Conservation (phyloP, 1,284 basidiomycete species). For the Malassezia psittaci region DNA sequence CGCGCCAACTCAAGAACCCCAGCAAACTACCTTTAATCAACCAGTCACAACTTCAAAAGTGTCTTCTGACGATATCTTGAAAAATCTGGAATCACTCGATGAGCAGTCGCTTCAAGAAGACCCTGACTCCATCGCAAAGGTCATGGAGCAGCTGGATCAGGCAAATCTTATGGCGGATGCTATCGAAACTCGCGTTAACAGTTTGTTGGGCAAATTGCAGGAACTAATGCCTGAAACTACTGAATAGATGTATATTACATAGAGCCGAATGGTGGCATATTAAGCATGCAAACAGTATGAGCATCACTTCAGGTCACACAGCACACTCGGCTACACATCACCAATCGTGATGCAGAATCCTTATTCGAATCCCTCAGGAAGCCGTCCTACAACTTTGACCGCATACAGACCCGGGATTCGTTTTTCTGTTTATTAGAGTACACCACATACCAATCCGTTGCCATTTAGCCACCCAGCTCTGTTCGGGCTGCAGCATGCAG, state of each 20-base stretch:
- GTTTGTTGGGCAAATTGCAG: conserved; percentile 19
- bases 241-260: conserved; percentile 15
- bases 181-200: conserved; percentile 24
- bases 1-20: not conserved
- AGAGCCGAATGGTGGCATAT: too few relatives aligned
- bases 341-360: not conserved
- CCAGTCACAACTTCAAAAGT: not conserved
- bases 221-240: conserved; percentile 5
- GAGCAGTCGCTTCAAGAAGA: conserved; percentile 12
- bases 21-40: not conserved
- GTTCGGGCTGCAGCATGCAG: conserved; percentile 73
- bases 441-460: conserved; percentile 27
- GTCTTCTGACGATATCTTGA: not conserved
- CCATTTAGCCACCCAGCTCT: conserved; percentile 74
- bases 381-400: conserved; percentile 41
- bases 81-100: conserved; percentile 1
- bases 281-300: too few relatives aligned
- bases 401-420: conserved; percentile 43
- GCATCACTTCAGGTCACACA: too few relatives aligned
- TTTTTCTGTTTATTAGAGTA: conserved; percentile 28
- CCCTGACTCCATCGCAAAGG: conserved; percentile 16
- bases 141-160: conserved; percentile 19
- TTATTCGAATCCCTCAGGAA: conserved; percentile 27
- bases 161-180: conserved; percentile 23
- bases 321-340: not conserved